Base-by-base conservation (phyloP, 805 yeast genomes). In the Peterozyma toletana region DNA sequence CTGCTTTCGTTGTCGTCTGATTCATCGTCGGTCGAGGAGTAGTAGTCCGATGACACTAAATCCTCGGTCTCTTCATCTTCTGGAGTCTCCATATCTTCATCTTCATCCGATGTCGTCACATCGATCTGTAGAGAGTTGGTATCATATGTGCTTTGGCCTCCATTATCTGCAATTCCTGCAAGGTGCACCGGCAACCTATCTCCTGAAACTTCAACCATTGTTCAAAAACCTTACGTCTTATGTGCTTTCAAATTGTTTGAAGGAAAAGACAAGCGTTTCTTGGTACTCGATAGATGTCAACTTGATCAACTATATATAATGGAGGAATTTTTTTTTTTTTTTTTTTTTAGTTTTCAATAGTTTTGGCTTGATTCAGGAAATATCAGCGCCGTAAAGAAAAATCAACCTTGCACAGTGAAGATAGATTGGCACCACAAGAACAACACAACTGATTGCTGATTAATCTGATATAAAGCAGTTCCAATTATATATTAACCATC, bases 61-160 rank as follows among this genome's bases (percentile, higher is more conserved):
- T 35, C 41, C 31, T 38, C 40, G 16, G 33, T 36, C 16, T 41
- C 44, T 16, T 40, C 37, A 21, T 45, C 46, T 21, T 16, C 29
- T 30, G 42, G 42, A 21, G 29, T 39, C 9, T 40, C 49, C 17
- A 36, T 15, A 10, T 40, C 40, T 17, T 35, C 33, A 17, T 18
- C 45, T 37, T 21, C 38, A 14, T 21, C 42, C 38, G 7, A 18
- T n/a, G 29, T 33, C 16, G 30, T 30, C 27, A 14, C 35, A 18
- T 40, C 17, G 29, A 17, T 14, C 17, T 39, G 16, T 18, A 16
- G 18, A 36, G 30, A 17, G 17, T 16, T 36, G 30, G 18, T n/a
- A 36, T 36, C 38, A 5, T 17, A 27, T 14, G 39, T 27, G 5
- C n/a, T 11, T 13, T 11, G 11, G 6, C 30, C 39, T 37, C 30